Evolutionary conservation across 495 filamentous ascomycete species (phyloP), one percentile per base, ranked within the genome.

Genomic region (Xeromyces bisporus): DNA sequence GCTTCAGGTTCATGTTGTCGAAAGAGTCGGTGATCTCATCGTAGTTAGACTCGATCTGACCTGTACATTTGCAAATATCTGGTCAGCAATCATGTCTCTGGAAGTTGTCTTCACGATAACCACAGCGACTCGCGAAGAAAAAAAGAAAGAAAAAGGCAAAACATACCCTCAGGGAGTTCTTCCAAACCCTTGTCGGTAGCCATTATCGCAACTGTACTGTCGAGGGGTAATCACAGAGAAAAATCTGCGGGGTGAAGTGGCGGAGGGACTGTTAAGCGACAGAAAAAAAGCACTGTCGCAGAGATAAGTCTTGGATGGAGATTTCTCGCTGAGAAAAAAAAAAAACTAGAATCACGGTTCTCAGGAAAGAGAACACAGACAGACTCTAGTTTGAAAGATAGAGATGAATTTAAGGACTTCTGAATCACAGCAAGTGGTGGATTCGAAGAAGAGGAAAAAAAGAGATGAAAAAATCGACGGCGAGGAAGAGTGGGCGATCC

Each of bases 31-130:
- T 89, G 48, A 87, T 82, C 73, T 99, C 91, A 73, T 99, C 89
- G 66, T 99, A 99, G 80, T 96, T 99, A 50, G 86, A 93, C 67
- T 96, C 89, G 68, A 99, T 96, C 66, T 86, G 80, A 55, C 80
- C 91, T 92, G 62, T 51, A 49, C 33, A 36, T 24, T 8, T 15
- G 31, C 23, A 46, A 41, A 38, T 31, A 21, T 12, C 1, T 38
- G 6, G 45, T 58, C 37, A 56, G 55, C 32, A 14, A 15, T 28
- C 12, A 33, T 27, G 34, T 6, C 9, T 15, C 27, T 18, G 8
- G 4, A 17, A 27, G 9, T 13, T 41, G 33, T 40, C 41, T 26
- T 16, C 35, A 32, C 33, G 28, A 35, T 28, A 41, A 46, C 28
- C 40, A 44, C 40, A 30, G 28, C 35, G 18, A 35, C 36, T 27